phyloP scores from a whole-genome alignment of 2,329 filamentous ascomycete genomes.

The Diaporthe sp. region DNA sequence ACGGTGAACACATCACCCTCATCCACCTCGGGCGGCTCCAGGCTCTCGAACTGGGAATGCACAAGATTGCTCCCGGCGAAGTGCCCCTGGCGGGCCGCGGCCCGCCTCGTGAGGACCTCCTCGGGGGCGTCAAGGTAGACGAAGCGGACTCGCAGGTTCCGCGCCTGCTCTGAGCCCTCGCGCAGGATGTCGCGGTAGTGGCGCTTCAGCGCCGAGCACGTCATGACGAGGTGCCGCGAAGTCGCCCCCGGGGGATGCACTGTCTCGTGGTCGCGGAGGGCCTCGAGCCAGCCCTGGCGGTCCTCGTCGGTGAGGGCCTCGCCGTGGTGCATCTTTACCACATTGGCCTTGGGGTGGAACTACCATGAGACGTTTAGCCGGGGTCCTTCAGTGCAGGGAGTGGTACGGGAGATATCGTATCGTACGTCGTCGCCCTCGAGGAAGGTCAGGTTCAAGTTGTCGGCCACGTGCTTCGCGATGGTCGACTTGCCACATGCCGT shows the following conservation, averaged over 20 bases:
- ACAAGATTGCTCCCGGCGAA: slow-evolving; percentile 85
- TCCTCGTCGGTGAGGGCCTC: slow-evolving; percentile 80
- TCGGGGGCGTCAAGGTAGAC: slow-evolving; percentile 78
- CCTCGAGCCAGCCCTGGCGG: slow-evolving; percentile 82
- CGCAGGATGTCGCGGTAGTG: slow-evolving; percentile 81
- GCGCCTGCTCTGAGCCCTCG: slow-evolving; percentile 68
- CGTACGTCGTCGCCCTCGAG: slow-evolving; percentile 74
- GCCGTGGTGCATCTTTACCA: slow-evolving; percentile 79
- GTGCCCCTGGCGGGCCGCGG: slow-evolving; percentile 74
- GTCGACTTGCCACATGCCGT: slow-evolving; percentile 75
- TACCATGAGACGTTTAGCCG: slow-evolving; percentile 38
- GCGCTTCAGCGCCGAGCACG: slow-evolving; percentile 84
- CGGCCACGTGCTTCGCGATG: slow-evolving; percentile 65
- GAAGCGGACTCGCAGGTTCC: slow-evolving; percentile 75
- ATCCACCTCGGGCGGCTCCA: slow-evolving; percentile 71
- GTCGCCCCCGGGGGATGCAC: slow-evolving; percentile 53
- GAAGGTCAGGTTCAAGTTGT: slow-evolving; percentile 65
- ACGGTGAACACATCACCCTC: slow-evolving; percentile 68
- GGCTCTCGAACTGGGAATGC: slow-evolving; percentile 75
- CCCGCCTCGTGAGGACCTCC: slow-evolving; percentile 72
- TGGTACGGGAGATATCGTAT: too few relatives aligned
- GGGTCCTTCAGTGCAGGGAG: too few relatives aligned
- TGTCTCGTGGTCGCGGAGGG: slow-evolving; percentile 66
- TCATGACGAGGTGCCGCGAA: slow-evolving; percentile 76
- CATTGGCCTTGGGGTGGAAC: slow-evolving; percentile 75